Conservation (phyloP, 805 yeast species). For the Schwanniomyces vanrijiae region DNA sequence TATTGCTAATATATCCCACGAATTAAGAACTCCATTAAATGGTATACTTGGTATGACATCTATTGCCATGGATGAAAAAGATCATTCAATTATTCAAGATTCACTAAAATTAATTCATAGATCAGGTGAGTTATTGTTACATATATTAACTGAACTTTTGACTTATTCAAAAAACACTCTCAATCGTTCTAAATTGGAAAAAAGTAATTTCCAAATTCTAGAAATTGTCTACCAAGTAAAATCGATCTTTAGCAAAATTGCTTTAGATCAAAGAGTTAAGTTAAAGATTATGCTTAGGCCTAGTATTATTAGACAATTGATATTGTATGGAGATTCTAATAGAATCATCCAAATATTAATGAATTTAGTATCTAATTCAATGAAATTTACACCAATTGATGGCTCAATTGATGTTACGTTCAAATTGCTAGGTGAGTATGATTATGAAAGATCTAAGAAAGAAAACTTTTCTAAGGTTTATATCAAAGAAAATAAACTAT, state of each 20-base stretch:
- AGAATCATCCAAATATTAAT: constrained; percentile 88
- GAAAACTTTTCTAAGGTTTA: constrained; percentile 47
- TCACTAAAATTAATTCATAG: constrained; percentile 81
- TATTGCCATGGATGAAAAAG: constrained; percentile 85
- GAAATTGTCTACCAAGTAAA: constrained; percentile 85
- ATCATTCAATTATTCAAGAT: constrained; percentile 63
- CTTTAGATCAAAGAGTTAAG: constrained; percentile 72
- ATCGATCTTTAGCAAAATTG: constrained; percentile 80
- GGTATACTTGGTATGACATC: constrained; percentile 97
- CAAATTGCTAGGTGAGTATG: constrained; percentile 70
- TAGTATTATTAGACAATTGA: constrained; percentile 55
- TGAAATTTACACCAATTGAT: constrained; percentile 89
- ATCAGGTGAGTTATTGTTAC: constrained; percentile 86
- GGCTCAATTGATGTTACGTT: constrained; percentile 73
- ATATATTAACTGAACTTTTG: constrained; percentile 84
- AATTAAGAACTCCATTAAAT: constrained; percentile 90
- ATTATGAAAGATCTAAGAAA: constrained; percentile 44
- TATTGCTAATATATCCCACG: constrained; percentile 43
- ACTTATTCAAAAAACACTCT: constrained; percentile 92
- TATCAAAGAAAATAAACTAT: constrained; percentile 16
- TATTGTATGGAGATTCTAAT: constrained; percentile 84
- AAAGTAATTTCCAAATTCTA: constrained; percentile 71
- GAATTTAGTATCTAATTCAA: constrained; percentile 87
- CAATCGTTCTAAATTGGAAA: constrained; percentile 79
- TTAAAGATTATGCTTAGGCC: constrained; percentile 66